Evolutionary conservation across 2,329 filamentous ascomycete genomes (phyloP).

Genomic region (Huntiella omanensis): DNA sequence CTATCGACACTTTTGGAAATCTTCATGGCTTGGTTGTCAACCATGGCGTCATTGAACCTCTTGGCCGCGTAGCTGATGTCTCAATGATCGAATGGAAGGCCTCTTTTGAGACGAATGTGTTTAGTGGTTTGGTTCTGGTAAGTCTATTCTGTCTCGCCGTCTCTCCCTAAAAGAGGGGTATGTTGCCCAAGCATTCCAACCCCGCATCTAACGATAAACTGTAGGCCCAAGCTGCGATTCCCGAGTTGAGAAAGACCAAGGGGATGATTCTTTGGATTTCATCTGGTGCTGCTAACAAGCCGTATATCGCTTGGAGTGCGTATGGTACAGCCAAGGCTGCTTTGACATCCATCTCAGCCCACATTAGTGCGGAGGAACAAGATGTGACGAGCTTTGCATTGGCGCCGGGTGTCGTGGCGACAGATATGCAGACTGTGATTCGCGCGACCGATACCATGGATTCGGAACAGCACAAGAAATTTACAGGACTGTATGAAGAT

Average conservation of each 20-base stretch:
- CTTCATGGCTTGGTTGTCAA: conserved; percentile 77
- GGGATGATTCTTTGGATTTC: conserved; percentile 64
- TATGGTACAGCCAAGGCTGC: conserved; percentile 76
- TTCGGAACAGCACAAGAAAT: conserved; percentile 41
- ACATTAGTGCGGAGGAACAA: conserved; percentile 59
- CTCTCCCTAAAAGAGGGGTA: not conserved
- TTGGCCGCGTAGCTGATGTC: conserved; percentile 48
- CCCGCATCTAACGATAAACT: not conserved
- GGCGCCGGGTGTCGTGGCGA: conserved; percentile 67
- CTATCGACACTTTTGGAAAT: conserved; percentile 46
- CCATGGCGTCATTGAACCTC: conserved; percentile 64
- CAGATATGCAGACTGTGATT: conserved; percentile 74
- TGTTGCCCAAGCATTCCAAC: conserved; percentile 1
- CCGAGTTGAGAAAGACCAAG: conserved; percentile 44
- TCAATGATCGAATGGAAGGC: conserved; percentile 56
- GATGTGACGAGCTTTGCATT: conserved; percentile 55
- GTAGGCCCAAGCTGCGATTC: conserved; percentile 52
- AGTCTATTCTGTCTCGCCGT: conserved; percentile 15
- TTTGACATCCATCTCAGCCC: conserved; percentile 57
- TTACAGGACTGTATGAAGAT: conserved; percentile 47
- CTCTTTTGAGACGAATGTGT: conserved; percentile 69
- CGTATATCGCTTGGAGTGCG: conserved; percentile 55
- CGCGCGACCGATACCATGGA: conserved; percentile 40
- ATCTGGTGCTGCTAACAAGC: conserved; percentile 51
- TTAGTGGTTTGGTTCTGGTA: conserved; percentile 65